Evolutionary conservation across 2,329 filamentous ascomycete species (phyloP).

Genomic region (Curvularia spicifera): DNA sequence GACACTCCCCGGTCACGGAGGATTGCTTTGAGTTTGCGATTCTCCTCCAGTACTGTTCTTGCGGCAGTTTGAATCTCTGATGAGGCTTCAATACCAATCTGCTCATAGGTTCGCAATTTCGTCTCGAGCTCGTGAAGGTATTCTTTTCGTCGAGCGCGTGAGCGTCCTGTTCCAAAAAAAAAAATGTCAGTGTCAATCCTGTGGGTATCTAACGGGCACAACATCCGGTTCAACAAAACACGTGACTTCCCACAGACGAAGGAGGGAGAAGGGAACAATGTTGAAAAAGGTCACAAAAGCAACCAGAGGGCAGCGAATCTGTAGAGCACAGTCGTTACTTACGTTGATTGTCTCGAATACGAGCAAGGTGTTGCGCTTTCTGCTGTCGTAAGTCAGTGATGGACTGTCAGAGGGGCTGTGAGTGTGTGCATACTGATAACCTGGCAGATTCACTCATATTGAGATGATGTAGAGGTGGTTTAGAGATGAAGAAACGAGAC

Average conservation of each 20-base stretch:
- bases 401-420: not conserved
- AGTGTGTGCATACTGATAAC: conserved; percentile 25
- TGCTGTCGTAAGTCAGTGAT: conserved; percentile 24
- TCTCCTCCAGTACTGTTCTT: conserved; percentile 72
- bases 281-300: not conserved
- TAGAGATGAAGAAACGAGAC: conserved; percentile 15
- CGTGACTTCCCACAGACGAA: not conserved
- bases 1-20: conserved; percentile 64
- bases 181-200: conserved; percentile 14
- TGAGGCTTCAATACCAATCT: conserved; percentile 70
- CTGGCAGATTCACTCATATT: conserved; percentile 39
- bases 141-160: conserved; percentile 75
- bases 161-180: conserved; percentile 58
- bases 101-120: conserved; percentile 67
- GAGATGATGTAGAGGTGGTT: conserved; percentile 14
- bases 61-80: conserved; percentile 75
- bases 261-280: not conserved
- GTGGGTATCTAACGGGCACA: not conserved
- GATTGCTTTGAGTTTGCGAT: conserved; percentile 66
- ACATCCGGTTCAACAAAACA: not conserved
- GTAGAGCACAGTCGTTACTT: conserved; percentile 14
- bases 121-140: conserved; percentile 74
- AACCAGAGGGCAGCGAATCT: not conserved
- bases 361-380: conserved; percentile 56
- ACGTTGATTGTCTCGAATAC: conserved; percentile 76